phyloP scores from a whole-genome alignment of 148 eudicot species.

The Amaranthus hypochondriacus region DNA sequence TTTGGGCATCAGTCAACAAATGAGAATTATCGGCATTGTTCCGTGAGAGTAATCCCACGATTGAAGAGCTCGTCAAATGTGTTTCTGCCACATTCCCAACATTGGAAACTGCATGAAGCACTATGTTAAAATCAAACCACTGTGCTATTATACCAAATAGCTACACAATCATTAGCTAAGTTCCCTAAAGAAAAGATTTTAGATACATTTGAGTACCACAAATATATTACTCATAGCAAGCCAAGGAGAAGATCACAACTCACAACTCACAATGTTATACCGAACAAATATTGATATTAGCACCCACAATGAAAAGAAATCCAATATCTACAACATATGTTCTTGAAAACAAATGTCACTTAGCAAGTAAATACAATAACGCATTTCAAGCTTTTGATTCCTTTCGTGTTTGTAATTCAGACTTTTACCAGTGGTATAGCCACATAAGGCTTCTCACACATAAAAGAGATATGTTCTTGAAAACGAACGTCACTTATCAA shows the following conservation, averaged over 20 bases:
- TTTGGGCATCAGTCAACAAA: conserved; percentile 12
- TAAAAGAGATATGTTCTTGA: conserved; percentile 28
- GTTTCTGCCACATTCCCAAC: conserved; percentile 13
- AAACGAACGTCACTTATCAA: background rate
- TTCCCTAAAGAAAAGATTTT: background rate
- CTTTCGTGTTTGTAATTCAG: background rate
- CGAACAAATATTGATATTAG: background rate
- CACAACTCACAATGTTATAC: background rate
- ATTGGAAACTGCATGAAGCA: conserved; percentile 17
- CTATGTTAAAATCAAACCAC: conserved; percentile 1
- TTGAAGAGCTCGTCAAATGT: conserved; percentile 10
- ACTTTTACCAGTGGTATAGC: conserved; percentile 27
- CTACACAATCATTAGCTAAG: background rate
- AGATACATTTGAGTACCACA: too few species aligned
- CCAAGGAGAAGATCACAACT: background rate
- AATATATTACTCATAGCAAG: background rate
- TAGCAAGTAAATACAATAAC: background rate
- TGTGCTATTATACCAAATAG: background rate
- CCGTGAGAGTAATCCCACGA: conserved; percentile 10
- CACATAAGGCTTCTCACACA: conserved; percentile 19
- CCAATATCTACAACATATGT: background rate
- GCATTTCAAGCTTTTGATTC: background rate
- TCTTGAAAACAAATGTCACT: background rate
- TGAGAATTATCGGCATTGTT: conserved; percentile 12
- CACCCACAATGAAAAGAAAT: background rate